A percentile compares a stretch with the other conserved stretches of the same genome.
These are phyloP conservation scores for Amanita rubescens DNA, from an alignment of 768 basidiomycete genomes.

Conservation along the genomic window DNA sequence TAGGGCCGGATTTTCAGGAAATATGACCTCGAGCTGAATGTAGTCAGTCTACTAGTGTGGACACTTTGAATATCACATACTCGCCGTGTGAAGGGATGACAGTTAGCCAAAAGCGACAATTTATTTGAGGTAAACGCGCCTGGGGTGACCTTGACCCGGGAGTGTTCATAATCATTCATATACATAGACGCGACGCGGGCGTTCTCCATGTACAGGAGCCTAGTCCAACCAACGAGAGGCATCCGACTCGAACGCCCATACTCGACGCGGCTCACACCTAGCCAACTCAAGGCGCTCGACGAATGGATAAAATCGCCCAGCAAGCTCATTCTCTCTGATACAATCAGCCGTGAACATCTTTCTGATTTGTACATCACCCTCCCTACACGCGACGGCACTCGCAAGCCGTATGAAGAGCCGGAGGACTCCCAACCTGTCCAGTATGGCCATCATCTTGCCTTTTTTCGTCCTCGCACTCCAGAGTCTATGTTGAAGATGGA, in stretches of 20 bases:
- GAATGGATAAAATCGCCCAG: slow-evolving; percentile 47
- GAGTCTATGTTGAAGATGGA: slow-evolving; percentile 53
- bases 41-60: neutral
- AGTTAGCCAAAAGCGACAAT: slow-evolving; percentile 26
- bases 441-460: slow-evolving; percentile 65
- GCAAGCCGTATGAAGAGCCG: slow-evolving; percentile 35
- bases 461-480: slow-evolving; percentile 63
- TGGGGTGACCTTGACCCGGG: slow-evolving; percentile 15
- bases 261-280: neutral
- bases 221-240: too few species aligned
- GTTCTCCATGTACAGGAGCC: too few species aligned
- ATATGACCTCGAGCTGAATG: slow-evolving; percentile 53
- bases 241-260: neutral
- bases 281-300: slow-evolving; percentile 29
- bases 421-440: slow-evolving; percentile 33
- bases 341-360: slow-evolving; percentile 47
- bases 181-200: too few species aligned
- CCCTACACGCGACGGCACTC: slow-evolving; percentile 63
- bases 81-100: slow-evolving; percentile 50
- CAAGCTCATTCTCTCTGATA: slow-evolving; percentile 38
- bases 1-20: slow-evolving; percentile 37
- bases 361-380: slow-evolving; percentile 61
- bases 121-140: slow-evolving; percentile 19
- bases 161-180: slow-evolving; percentile 5
- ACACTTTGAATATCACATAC: slow-evolving; percentile 20